These are phyloP conservation scores for Phtheirospermum japonicum DNA, from an alignment of 257 asterid genomes.

Conservation along the genomic window DNA sequence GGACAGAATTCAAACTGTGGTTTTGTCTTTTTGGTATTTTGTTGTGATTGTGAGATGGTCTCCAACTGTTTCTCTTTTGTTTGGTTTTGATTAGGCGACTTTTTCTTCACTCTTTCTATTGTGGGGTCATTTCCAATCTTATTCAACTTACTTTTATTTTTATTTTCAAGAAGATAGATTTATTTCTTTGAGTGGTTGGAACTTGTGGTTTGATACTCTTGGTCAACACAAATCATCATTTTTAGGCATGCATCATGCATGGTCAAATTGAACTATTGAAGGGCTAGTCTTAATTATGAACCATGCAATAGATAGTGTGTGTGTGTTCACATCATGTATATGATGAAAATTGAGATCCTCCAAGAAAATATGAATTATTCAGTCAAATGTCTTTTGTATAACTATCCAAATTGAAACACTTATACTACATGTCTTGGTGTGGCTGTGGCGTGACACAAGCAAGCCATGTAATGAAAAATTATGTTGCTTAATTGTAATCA, in stretches of 20 bases:
- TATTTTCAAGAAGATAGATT: conserved; percentile 23
- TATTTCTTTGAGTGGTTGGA: conserved; percentile 31
- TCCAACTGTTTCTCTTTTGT: conserved; percentile 41
- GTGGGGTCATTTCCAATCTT: conserved; percentile 46
- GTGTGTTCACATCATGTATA: neutral
- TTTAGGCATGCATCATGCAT: neutral
- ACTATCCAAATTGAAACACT: too few species aligned
- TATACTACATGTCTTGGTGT: too few species aligned
- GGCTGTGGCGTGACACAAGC: too few species aligned
- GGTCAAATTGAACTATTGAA: conserved; percentile 16
- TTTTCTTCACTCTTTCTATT: conserved; percentile 37
- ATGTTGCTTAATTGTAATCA: too few species aligned
- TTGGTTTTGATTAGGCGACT: conserved; percentile 37
- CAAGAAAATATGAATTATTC: too few species aligned
- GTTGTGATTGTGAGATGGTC: conserved; percentile 34
- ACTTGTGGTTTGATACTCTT: conserved; percentile 24
- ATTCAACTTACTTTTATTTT: conserved; percentile 26
- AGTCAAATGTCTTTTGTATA: too few species aligned
- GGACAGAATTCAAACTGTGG: conserved; percentile 55
- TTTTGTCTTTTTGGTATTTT: conserved; percentile 20
- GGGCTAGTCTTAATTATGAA: neutral
- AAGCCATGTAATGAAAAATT: too few species aligned
- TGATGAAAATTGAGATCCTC: too few species aligned
- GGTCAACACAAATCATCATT: conserved; percentile 29
- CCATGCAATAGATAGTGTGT: conserved; percentile 13